Conservation (phyloP, 805 yeast genomes). For the Sugiyamaella chiloensis region DNA sequence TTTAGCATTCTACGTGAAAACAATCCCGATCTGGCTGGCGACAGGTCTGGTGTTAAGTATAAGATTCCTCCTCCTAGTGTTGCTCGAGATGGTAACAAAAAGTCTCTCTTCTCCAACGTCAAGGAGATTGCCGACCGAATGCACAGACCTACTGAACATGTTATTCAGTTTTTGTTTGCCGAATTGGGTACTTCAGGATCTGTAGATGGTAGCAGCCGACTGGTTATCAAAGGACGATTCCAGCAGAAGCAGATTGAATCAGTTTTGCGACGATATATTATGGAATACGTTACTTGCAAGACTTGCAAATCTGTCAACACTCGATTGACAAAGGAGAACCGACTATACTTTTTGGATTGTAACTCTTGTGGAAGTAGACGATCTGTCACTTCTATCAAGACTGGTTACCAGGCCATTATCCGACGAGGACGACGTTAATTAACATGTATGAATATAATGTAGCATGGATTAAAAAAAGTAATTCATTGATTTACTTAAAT, state of each 20-base stretch:
- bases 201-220: slow-evolving; percentile 95
- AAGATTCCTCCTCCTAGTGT: slow-evolving; percentile 97
- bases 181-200: slow-evolving; percentile 99
- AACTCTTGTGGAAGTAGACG: slow-evolving; percentile 97
- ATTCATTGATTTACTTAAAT: neutral
- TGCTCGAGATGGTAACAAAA: slow-evolving; percentile 95
- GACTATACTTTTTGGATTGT: slow-evolving; percentile 96
- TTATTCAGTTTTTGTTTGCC: slow-evolving; percentile 93
- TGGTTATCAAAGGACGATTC: slow-evolving; percentile 96
- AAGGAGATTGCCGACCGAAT: slow-evolving; percentile 90
- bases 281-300: slow-evolving; percentile 97
- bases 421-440: slow-evolving; percentile 26
- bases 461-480: too few relatives aligned
- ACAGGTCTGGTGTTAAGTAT: slow-evolving; percentile 84
- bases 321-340: slow-evolving; percentile 91
- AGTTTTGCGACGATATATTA: slow-evolving; percentile 90
- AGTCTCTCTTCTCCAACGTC: slow-evolving; percentile 92
- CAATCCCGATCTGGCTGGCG: slow-evolving; percentile 98
- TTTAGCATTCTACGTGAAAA: slow-evolving; percentile 82
- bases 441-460: too few relatives aligned
- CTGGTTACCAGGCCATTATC: slow-evolving; percentile 93
- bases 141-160: slow-evolving; percentile 96
- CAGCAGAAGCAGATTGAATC: slow-evolving; percentile 97
- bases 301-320: slow-evolving; percentile 98
- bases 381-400: slow-evolving; percentile 94